A percentile compares a stretch with the other conserved stretches of the same genome.
Evolutionary conservation across 495 filamentous ascomycete genomes (phyloP).

Genomic region (Penicillium steckii): DNA sequence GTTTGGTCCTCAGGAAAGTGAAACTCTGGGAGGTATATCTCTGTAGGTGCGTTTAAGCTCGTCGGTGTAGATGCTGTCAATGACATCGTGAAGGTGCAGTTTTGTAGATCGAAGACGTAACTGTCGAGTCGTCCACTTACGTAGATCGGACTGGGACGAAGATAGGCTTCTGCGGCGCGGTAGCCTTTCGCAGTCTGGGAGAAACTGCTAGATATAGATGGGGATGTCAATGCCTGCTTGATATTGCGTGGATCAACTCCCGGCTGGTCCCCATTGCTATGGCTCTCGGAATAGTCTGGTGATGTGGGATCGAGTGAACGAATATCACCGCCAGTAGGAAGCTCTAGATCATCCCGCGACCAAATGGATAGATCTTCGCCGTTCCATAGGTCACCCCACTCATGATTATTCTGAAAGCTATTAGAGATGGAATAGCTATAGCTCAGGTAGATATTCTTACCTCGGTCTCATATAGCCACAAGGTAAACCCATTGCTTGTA

Average conservation of each 20-base stretch:
- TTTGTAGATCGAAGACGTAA: slow-evolving; percentile 77
- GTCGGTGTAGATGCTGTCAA: slow-evolving; percentile 53
- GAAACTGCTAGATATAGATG: slow-evolving; percentile 63
- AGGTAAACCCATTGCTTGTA: slow-evolving; percentile 73
- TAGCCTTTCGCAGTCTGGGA: slow-evolving; percentile 63
- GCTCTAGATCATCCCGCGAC: slow-evolving; percentile 73
- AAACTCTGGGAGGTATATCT: slow-evolving; percentile 86
- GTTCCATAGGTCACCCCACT: slow-evolving; percentile 95
- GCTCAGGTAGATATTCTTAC: too few species aligned
- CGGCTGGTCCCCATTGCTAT: slow-evolving; percentile 51
- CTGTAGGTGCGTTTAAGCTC: slow-evolving; percentile 65
- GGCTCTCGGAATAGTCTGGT: slow-evolving; percentile 58
- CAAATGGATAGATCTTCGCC: slow-evolving; percentile 94
- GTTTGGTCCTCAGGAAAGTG: slow-evolving; percentile 80
- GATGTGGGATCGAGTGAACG: slow-evolving; percentile 46
- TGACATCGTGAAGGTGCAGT: slow-evolving; percentile 68
- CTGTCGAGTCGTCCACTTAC: slow-evolving; percentile 65
- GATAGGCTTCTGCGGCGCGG: slow-evolving; percentile 87
- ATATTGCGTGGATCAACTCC: slow-evolving; percentile 68
- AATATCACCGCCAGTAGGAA: slow-evolving; percentile 41
- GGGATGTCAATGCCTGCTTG: slow-evolving; percentile 66
- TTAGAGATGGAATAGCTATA: not conserved
- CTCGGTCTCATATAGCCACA: slow-evolving; percentile 82
- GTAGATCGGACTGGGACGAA: slow-evolving; percentile 79
- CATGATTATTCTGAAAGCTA: slow-evolving; percentile 68